Evolutionary conservation across 331 rosid genomes (phyloP), one percentile per base, ranked within the genome.

Genomic region (Malus hybrid): DNA sequence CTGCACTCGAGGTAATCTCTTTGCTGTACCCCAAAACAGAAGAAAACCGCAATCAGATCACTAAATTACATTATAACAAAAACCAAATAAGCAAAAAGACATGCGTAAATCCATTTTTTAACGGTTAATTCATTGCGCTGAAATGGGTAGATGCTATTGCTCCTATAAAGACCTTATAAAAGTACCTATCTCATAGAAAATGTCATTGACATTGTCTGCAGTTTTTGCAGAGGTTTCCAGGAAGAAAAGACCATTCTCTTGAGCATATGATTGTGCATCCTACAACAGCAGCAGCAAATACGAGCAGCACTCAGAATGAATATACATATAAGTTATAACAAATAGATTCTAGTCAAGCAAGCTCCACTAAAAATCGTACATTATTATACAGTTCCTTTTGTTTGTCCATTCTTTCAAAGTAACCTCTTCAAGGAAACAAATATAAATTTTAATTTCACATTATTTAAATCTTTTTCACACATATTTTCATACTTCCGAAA

Each of bases 211-310:
- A 64, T 87, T 87, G 78, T 87, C 55, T 18, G 91, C 88, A 78
- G 80, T 87, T 80, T 87, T 87, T 73, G 91, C 88, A 80, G 91
- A 87, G 70, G 91, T 87, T 85, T 87, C 91, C 70, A 87, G 73
- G 82, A 84, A 87, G 77, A 87, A 87, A 56, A 87, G 87, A 52
- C 87, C 85, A 73, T 84, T 85, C 82, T 87, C 88, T 74, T 87
- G 88, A 12, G 88, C 91, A 80, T 87, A 87, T 54, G 85, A 62
- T 81, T 87, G 87, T 13, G 91, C 91, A 9, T 87, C 91, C 91
- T 85, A 78, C 39, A 75, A 42, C 55, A 65, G 29, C 50, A 69
- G 57, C 64, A 78, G 60, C 5, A 22, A 42, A 57, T 52, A 71
- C 44, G 11, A 71, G 18, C 56, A 70, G 32, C 69, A 62, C 52